Percentiles rank a stretch among this genome's conserved stretches.
phyloP scores from a whole-genome alignment of 345 rosid genomes.

The Ricinus communis region DNA sequence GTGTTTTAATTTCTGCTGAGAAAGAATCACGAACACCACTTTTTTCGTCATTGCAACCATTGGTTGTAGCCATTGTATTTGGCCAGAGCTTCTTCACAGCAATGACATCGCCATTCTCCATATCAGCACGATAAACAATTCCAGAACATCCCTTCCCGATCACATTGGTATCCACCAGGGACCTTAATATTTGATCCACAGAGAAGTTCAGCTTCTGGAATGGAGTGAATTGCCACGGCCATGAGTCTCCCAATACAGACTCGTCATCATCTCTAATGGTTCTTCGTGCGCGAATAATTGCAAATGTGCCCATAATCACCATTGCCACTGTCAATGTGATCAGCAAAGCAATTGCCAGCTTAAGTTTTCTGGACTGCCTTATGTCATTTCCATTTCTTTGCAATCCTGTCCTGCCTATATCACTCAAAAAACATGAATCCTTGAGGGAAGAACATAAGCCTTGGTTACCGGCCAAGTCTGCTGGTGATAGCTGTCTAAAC shows the following conservation, averaged over 20 bases:
- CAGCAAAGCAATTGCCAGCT: slow-evolving; percentile 71
- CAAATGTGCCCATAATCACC: slow-evolving; percentile 69
- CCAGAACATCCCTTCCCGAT: slow-evolving; percentile 96
- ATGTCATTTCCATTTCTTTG: slow-evolving; percentile 24
- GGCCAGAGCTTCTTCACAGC: slow-evolving; percentile 98
- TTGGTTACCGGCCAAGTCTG: slow-evolving; percentile 58
- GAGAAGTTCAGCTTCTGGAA: slow-evolving; percentile 94
- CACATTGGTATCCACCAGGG: slow-evolving; percentile 77
- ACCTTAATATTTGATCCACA: slow-evolving; percentile 72
- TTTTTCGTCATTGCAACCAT: slow-evolving; percentile 48
- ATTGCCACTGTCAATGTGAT: slow-evolving; percentile 63
- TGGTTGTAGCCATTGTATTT: slow-evolving; percentile 40
- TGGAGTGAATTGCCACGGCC: slow-evolving; percentile 94
- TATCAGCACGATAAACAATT: slow-evolving; percentile 83
- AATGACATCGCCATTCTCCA: slow-evolving; percentile 78
- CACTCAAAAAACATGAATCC: slow-evolving; percentile 61
- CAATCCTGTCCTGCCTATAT: slow-evolving; percentile 35
- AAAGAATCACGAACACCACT: slow-evolving; percentile 77
- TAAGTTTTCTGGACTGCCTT: slow-evolving; percentile 50
- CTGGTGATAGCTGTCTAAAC: slow-evolving; percentile 59
- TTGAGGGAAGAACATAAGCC: slow-evolving; percentile 61
- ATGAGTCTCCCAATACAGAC: slow-evolving; percentile 82
- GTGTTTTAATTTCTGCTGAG: slow-evolving; percentile 85
- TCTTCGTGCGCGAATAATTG: slow-evolving; percentile 58
- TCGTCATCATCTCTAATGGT: slow-evolving; percentile 50